These are phyloP conservation scores for Claviceps monticola DNA, from an alignment of 2,329 filamentous ascomycete genomes.

Conservation along the genomic window DNA sequence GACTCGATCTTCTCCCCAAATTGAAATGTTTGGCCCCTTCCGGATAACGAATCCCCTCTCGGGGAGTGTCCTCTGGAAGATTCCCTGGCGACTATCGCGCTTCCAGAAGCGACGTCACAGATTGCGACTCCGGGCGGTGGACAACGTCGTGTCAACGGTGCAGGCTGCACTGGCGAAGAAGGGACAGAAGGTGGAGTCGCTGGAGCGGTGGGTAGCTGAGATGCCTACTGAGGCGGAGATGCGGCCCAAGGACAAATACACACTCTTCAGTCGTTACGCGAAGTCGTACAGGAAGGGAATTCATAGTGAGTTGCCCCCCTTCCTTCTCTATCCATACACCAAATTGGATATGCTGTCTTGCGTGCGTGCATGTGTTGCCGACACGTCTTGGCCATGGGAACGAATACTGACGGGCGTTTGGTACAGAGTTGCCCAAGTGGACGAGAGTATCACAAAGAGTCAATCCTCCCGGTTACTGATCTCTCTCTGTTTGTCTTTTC, in stretches of 20 bases:
- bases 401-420: conserved; percentile 8
- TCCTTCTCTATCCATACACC: not conserved
- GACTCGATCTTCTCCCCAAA: not conserved
- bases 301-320: conserved; percentile 55
- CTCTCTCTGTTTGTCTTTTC: not conserved
- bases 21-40: conserved; percentile 68
- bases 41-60: conserved; percentile 63
- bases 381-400: not conserved
- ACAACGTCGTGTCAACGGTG: conserved; percentile 72
- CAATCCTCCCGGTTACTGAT: conserved; percentile 86
- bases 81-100: conserved; percentile 84
- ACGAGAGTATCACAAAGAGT: conserved; percentile 86
- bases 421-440: conserved; percentile 72
- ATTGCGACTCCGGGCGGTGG: conserved; percentile 69
- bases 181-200: conserved; percentile 57
- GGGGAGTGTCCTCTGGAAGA: conserved; percentile 87
- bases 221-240: conserved; percentile 96
- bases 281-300: conserved; percentile 94
- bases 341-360: not conserved
- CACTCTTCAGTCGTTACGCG: conserved; percentile 90
- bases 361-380: not conserved
- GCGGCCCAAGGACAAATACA: conserved; percentile 94
- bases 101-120: conserved; percentile 85
- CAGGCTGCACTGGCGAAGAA: conserved; percentile 63
- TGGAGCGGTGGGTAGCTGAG: conserved; percentile 85